Base-by-base conservation (phyloP, 345 rosid genomes). In the Gossypium stocksii region DNA sequence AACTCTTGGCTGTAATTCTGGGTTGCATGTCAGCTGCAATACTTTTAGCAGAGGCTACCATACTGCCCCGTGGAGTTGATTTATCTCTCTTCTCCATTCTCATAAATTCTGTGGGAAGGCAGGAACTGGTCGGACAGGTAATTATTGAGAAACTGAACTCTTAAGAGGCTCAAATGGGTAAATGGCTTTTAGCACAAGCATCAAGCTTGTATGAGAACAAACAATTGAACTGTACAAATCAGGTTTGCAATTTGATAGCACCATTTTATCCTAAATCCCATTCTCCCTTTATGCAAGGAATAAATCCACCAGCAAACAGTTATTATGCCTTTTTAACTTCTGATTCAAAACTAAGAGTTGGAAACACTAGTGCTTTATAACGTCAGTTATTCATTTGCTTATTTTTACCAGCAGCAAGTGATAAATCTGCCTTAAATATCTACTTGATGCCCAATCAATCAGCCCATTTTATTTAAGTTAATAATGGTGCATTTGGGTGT, bases 1-100 rank as follows among this genome's bases (percentile, higher is more conserved):
- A 84, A 85, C 74, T 86, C 70, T 84, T 83, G 58, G 97, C 97
- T 51, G 76, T 91, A 45, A 59, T 85, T 56, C 81, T 89, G 64
- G 89, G 89, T 43, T 73, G 80, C 51, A 91, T 91, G 88, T 87
- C 97, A 41, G 90, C 81, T 66, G 92, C 97, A 63, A 87, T 89
- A 85, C 91, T 91, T 76, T 80, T 91, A 60, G 97, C 97, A 58
- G 97, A 91, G 86, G 91, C 92, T 27, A 91, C 90, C 66, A 80
- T 91, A 61, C 81, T 91, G 54, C 86, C 85, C 17, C 73, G 72
- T 66, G 87, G 81, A 12, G 88, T 88, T 82, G 83, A 89, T 81
- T 89, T 89, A 9, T 91, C 97, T 61, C 92, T 91, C 45, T 85
- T 89, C 77, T 91, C 93, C 10, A 81, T 91, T 75, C 86, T 91